These are phyloP conservation scores for Trametes maxima DNA, from an alignment of 768 basidiomycete species.

Conservation along the genomic window DNA sequence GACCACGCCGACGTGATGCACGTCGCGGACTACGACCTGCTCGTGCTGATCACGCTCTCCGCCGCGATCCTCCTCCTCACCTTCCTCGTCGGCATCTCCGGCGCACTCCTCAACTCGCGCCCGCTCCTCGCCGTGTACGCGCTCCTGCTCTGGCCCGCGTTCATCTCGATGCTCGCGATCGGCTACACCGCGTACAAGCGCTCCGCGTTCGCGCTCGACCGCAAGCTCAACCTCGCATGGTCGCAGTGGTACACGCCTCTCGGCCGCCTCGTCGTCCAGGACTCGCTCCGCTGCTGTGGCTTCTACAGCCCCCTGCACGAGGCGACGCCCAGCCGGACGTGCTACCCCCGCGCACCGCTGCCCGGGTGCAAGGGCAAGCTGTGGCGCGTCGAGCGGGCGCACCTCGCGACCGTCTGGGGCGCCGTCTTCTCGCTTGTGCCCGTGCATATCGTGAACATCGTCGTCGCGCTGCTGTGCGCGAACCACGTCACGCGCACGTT, in stretches of 20 bases:
- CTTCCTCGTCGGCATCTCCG: conserved; percentile 60
- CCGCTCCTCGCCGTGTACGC: conserved; percentile 68
- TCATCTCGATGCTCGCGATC: conserved; percentile 57
- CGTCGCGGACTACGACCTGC: conserved; percentile 58
- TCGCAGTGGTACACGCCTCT: conserved; percentile 58
- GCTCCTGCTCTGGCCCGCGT: conserved; percentile 66
- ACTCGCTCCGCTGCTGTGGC: conserved; percentile 66
- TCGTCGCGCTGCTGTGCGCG: conserved; percentile 62
- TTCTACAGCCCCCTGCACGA: conserved; percentile 64
- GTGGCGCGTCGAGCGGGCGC: conserved; percentile 51
- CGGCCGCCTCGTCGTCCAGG: conserved; percentile 60
- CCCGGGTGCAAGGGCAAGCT: conserved; percentile 71
- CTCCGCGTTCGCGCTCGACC: conserved; percentile 58
- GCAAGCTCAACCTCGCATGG: conserved; percentile 71
- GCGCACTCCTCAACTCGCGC: conserved; percentile 65
- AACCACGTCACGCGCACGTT: conserved; percentile 67
- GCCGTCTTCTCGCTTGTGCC: conserved; percentile 59
- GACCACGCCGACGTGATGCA: conserved; percentile 62
- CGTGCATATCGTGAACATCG: conserved; percentile 61
- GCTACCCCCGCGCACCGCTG: conserved; percentile 61
- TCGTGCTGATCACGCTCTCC: conserved; percentile 58
- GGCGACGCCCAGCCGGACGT: conserved; percentile 55
- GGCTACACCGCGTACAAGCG: conserved; percentile 70
- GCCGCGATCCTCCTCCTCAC: conserved; percentile 59
- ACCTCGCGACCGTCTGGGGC: conserved; percentile 50